A percentile compares a stretch with the other conserved stretches of the same genome.
Conservation (phyloP, 352 stramenopile genomes). For the Albugo candida region DNA sequence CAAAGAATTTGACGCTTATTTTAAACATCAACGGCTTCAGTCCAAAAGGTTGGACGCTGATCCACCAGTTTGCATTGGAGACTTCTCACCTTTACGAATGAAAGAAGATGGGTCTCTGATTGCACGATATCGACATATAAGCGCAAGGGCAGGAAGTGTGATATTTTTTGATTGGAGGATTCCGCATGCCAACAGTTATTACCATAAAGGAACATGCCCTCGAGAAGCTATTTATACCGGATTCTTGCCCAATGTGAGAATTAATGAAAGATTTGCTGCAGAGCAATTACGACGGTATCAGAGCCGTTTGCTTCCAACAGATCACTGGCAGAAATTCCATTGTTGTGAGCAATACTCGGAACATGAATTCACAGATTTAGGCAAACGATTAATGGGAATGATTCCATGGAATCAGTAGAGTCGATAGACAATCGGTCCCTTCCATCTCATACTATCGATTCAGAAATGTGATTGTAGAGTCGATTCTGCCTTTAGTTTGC, state of each 20-base stretch:
- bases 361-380: conserved; percentile 43
- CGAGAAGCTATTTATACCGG: conserved; percentile 76
- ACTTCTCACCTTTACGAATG: conserved; percentile 77
- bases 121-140: conserved; percentile 40
- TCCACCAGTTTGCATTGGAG: conserved; percentile 61
- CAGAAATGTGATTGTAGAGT: too few species aligned
- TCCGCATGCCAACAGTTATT: conserved; percentile 76
- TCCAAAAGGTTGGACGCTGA: background rate
- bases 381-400: conserved; percentile 37
- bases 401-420: conserved; percentile 23
- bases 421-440: too few species aligned
- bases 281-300: conserved; percentile 60
- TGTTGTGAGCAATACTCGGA: conserved; percentile 30
- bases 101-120: conserved; percentile 65
- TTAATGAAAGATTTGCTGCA: conserved; percentile 50
- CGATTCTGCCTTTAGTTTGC: too few species aligned
- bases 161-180: conserved; percentile 81
- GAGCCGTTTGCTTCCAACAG: conserved; percentile 30
- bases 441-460: too few species aligned
- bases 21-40: conserved; percentile 8
- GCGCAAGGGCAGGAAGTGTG: conserved; percentile 40
- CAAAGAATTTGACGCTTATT: conserved; percentile 62
- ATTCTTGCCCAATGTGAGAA: conserved; percentile 42
- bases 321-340: conserved; percentile 65
- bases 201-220: conserved; percentile 29